Conservation (phyloP, 2,329 filamentous ascomycete species). For the Diaporthe longicolla region DNA sequence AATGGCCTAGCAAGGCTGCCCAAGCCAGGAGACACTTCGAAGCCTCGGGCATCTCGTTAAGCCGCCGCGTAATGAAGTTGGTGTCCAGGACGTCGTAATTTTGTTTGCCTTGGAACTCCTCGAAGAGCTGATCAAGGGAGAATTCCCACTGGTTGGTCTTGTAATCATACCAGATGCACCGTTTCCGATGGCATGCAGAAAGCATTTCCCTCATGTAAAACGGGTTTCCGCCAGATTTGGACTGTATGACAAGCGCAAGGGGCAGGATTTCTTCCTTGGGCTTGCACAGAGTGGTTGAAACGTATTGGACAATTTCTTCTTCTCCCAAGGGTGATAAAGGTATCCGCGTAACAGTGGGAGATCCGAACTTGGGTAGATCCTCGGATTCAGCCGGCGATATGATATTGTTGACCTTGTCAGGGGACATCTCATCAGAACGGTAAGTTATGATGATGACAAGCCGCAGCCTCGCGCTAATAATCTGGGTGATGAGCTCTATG, state of each 20-base stretch:
- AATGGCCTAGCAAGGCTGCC: slow-evolving; percentile 85
- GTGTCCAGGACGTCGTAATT: slow-evolving; percentile 86
- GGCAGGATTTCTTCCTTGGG: slow-evolving; percentile 80
- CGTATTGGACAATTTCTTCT: slow-evolving; percentile 85
- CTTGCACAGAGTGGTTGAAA: slow-evolving; percentile 84
- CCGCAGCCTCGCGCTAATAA: slow-evolving; percentile 82
- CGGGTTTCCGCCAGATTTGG: slow-evolving; percentile 89
- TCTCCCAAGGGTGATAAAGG: slow-evolving; percentile 81
- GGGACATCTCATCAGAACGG: slow-evolving; percentile 74
- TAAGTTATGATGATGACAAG: slow-evolving; percentile 87
- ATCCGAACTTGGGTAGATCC: slow-evolving; percentile 61
- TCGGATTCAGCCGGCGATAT: slow-evolving; percentile 69
- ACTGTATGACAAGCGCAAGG: slow-evolving; percentile 86
- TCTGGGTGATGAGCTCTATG: slow-evolving; percentile 84
- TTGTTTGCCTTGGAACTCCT: slow-evolving; percentile 83
- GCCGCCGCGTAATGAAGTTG: slow-evolving; percentile 83
- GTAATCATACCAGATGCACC: slow-evolving; percentile 90
- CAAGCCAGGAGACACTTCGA: slow-evolving; percentile 87
- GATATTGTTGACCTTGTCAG: slow-evolving; percentile 68
- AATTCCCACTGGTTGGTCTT: slow-evolving; percentile 85
- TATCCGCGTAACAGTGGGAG: slow-evolving; percentile 76
- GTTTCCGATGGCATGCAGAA: slow-evolving; percentile 83
- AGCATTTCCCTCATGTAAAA: slow-evolving; percentile 95
- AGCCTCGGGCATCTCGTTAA: slow-evolving; percentile 81
- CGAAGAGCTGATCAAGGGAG: slow-evolving; percentile 87